These are phyloP conservation scores for Cymbopogon flexuosus DNA, from an alignment of 202 grass and related monocot genomes.

Conservation along the genomic window DNA sequence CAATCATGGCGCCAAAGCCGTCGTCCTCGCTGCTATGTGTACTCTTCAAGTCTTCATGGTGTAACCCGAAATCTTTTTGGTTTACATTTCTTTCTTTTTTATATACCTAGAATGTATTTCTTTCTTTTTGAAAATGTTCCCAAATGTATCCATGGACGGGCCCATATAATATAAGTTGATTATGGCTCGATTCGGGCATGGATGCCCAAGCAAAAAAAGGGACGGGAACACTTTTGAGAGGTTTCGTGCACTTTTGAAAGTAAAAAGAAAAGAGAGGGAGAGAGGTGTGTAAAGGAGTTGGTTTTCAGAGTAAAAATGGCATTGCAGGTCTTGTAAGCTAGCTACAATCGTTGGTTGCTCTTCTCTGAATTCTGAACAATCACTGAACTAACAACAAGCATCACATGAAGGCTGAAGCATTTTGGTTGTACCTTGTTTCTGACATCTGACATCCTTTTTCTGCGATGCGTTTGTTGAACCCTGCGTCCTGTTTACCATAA, in stretches of 20 bases:
- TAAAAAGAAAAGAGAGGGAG: background rate
- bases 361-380: background rate
- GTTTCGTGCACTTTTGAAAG: background rate
- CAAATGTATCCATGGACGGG: background rate
- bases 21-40: too few species aligned
- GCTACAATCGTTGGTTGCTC: background rate
- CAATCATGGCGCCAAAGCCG: too few species aligned
- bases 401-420: slow-evolving; percentile 26
- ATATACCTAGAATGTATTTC: background rate
- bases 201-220: background rate
- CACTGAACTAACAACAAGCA: background rate
- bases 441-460: slow-evolving; percentile 5
- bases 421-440: slow-evolving; percentile 4
- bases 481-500: background rate
- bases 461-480: background rate
- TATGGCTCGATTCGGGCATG: background rate
- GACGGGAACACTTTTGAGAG: background rate
- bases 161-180: too few species aligned
- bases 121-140: background rate
- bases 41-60: too few species aligned
- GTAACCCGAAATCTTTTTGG: background rate
- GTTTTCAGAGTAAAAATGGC: background rate
- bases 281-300: background rate
- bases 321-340: slow-evolving; percentile 8
- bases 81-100: background rate